These are phyloP conservation scores for Agrostemma githago DNA, from an alignment of 148 eudicot genomes.

Conservation along the genomic window DNA sequence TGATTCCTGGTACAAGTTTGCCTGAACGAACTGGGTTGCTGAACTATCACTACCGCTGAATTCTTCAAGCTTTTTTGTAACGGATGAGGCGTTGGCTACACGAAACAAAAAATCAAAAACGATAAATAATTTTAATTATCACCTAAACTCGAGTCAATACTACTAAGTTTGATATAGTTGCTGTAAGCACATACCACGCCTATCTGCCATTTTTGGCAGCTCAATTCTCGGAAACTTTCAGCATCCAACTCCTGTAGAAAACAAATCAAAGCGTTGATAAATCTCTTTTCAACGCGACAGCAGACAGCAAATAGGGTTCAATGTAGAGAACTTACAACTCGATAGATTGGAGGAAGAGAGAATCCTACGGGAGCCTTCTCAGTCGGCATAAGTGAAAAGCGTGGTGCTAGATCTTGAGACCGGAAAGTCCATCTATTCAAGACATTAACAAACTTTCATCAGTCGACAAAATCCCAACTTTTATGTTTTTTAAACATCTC, in stretches of 20 bases:
- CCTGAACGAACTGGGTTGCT: conserved; percentile 56
- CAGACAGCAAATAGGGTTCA: not conserved
- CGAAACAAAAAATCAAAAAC: not conserved
- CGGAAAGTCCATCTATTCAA: conserved; percentile 83
- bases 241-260: conserved; percentile 83
- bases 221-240: conserved; percentile 59
- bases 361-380: conserved; percentile 49
- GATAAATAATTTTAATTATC: not conserved
- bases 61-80: conserved; percentile 37
- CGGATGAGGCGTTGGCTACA: conserved; percentile 56
- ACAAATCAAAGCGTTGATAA: conserved; percentile 1
- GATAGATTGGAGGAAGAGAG: conserved; percentile 69
- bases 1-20: conserved; percentile 14
- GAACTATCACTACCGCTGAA: conserved; percentile 62
- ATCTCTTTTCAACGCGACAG: not conserved
- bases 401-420: conserved; percentile 71
- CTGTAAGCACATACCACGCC: conserved; percentile 71
- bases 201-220: conserved; percentile 70
- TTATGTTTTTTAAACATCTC: not conserved
- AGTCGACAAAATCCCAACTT: not conserved
- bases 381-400: conserved; percentile 78
- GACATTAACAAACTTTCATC: not conserved
- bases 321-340: conserved; percentile 53
- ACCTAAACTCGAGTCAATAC: not conserved
- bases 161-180: not conserved